Percentiles rank a stretch among this genome's conserved stretches.
These are phyloP conservation scores for Myxozyma monticola DNA, from an alignment of 805 yeast species.

Conservation along the genomic window DNA sequence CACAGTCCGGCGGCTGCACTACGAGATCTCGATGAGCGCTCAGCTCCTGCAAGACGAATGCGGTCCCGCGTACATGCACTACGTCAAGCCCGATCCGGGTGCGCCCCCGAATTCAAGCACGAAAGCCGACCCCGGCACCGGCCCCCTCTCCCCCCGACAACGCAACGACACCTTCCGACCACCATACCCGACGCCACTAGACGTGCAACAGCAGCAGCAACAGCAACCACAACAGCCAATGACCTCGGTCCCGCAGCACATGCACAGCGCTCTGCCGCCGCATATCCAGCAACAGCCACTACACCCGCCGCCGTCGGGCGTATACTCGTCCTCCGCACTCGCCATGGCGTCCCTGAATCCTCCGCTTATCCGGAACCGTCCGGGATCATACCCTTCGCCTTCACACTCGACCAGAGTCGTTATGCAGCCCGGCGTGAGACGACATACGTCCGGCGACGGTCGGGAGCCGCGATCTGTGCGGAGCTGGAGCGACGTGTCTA, in stretches of 20 bases:
- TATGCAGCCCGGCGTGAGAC: constrained; percentile 6
- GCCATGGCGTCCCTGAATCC: constrained; percentile 6
- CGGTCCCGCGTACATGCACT: background rate
- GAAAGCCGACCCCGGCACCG: constrained; percentile 7
- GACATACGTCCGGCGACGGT: constrained; percentile 24
- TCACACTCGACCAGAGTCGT: constrained; percentile 6
- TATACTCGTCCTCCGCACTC: background rate
- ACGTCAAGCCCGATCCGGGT: constrained; percentile 5
- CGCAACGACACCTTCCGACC: no score
- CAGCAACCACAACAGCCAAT: no score
- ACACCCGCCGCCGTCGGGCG: constrained; percentile 1
- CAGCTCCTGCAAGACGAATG: constrained; percentile 11
- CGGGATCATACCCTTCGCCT: constrained; percentile 25
- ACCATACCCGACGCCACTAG: background rate
- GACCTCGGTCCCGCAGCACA: no score
- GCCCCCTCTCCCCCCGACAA: constrained; percentile 13
- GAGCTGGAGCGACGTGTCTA: constrained; percentile 21
- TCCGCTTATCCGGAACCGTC: constrained; percentile 16
- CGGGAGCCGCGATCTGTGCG: background rate
- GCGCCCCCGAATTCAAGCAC: no score
- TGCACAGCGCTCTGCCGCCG: no score
- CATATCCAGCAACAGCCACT: no score
- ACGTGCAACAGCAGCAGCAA: no score
- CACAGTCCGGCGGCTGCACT: constrained; percentile 13
- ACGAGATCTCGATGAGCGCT: constrained; percentile 8